Conservation (phyloP, 345 rosid species). For the Brassica juncea region DNA sequence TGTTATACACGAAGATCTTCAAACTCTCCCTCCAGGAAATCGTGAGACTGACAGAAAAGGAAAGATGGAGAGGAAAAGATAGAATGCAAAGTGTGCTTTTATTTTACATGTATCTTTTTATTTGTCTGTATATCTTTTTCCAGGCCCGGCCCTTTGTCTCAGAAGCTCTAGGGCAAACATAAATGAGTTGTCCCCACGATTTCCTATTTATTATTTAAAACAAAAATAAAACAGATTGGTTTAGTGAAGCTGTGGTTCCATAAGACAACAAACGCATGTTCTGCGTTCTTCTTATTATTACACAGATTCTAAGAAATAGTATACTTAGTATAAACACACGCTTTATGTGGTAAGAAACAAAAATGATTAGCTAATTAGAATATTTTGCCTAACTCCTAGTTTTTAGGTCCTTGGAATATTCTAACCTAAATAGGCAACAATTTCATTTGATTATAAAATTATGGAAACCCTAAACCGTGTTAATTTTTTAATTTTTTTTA, state of each 20-base stretch:
- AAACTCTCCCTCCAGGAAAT: not conserved
- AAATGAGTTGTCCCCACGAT: not conserved
- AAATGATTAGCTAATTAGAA: not conserved
- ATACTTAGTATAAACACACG: not conserved
- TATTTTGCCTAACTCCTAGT: not conserved
- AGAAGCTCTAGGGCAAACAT: not conserved
- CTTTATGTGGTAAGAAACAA: not conserved
- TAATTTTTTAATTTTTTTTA: no score
- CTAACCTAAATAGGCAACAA: not conserved
- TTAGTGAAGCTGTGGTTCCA: not conserved
- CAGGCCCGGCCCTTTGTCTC: not conserved
- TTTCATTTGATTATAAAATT: no score
- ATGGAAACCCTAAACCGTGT: not conserved
- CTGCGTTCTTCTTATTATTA: not conserved
- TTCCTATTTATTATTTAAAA: no score
- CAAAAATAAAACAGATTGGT: not conserved
- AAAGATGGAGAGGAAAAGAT: not conserved
- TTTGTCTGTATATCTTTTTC: not conserved
- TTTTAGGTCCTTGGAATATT: not conserved
- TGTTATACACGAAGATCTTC: not conserved
- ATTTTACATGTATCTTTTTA: not conserved
- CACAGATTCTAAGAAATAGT: not conserved
- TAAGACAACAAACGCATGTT: not conserved
- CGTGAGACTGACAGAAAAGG: not conserved
- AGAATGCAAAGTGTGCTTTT: not conserved